Evolutionary conservation across 129 eudicot genomes (phyloP).

Genomic region (Flaveria brownii): DNA sequence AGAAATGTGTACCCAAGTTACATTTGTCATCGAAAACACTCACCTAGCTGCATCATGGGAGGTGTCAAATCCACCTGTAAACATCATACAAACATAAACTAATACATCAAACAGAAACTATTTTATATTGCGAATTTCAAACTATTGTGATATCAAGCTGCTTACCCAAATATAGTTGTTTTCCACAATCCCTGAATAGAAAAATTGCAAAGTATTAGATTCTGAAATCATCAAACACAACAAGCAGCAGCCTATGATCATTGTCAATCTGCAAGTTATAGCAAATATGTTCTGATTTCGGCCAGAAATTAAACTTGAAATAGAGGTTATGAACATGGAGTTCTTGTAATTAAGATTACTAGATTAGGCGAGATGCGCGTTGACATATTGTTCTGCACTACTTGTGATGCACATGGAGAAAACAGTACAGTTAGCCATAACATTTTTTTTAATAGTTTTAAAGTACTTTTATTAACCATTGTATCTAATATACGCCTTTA

Average conservation of each 20-base stretch:
- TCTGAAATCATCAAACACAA: constrained; percentile 24
- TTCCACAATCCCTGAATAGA: constrained; percentile 91
- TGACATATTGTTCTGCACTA: constrained; percentile 22
- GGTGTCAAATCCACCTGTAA: constrained; percentile 94
- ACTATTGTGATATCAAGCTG: constrained; percentile 1
- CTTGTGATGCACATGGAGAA: neutral
- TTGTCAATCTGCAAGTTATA: neutral
- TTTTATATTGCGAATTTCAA: constrained; percentile 5
- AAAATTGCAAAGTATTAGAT: constrained; percentile 25
- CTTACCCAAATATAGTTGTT: constrained; percentile 91
- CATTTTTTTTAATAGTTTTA: no score
- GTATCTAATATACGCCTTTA: no score
- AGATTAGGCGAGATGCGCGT: constrained; percentile 18
- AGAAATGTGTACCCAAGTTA: neutral
- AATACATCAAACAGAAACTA: constrained; percentile 6
- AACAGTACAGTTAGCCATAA: neutral
- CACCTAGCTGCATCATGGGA: constrained; percentile 95
- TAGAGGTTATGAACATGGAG: neutral
- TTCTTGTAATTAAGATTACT: neutral
- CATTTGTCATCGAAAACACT: constrained; percentile 26
- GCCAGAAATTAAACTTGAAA: neutral
- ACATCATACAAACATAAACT: constrained; percentile 6
- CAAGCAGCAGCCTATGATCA: neutral
- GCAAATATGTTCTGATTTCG: neutral
- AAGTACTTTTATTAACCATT: no score